Evolutionary conservation across 176 grass and related monocot species (phyloP), one percentile per base, ranked within the genome.

Genomic region (Guadua angustifolia): DNA sequence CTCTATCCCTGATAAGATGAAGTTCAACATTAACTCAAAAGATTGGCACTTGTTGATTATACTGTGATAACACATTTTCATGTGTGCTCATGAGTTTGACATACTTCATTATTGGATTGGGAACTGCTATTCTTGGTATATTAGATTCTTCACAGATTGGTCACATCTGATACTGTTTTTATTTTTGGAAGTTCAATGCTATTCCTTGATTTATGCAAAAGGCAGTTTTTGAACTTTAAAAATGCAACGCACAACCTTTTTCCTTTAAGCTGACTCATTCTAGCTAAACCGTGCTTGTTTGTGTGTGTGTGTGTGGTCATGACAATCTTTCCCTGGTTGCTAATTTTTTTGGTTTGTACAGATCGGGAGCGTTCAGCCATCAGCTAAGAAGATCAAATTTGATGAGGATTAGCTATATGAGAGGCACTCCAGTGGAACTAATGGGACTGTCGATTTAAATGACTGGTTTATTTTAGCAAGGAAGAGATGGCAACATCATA

Each of bases 301-400:
- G n/a, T n/a, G n/a, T n/a, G n/a, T n/a, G n/a, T n/a, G n/a, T n/a
- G 32, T 5, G 58, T 69, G 51, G n/a, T 33, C 5, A 25, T 44
- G 9, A 17, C 35, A 73, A 63, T 43, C 26, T 83, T 68, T 19
- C 3, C 43, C 42, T 18, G 4, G 12, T 9, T 82, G 14, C 44
- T 86, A 56, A 72, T 73, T n/a, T 73, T 80, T 22, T 67, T 52
- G 22, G 32, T 50, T 68, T 29, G 16, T 39, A 24, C 86, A 92
- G 90, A 26, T 88, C 0, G 86, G 90, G 66, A 62, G 24, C 53
- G 61, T 92, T 85, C 86, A 88, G 5, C 82, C 78, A 44, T 53
- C 79, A 45, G 65, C 90, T 15, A 88, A 92, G 73, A 92, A 71
- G 61, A 88, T 92, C 66, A 92, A 92, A 73, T 92, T 92, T 45